Evolutionary conservation across 768 basidiomycete genomes (phyloP), one percentile per base, ranked within the genome.

Genomic region (Lyophyllum shimeji): DNA sequence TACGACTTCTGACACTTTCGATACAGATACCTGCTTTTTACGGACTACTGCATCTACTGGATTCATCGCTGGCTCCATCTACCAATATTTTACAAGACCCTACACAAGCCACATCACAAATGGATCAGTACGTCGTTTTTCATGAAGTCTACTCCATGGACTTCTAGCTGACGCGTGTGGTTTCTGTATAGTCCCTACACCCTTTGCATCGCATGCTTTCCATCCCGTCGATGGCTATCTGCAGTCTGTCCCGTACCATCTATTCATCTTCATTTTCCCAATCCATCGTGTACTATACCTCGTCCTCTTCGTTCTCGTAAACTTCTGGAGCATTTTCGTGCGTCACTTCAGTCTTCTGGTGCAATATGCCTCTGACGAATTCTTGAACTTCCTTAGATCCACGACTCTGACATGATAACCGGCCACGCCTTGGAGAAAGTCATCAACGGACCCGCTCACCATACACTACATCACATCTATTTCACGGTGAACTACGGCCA

Each of bases 31-130:
- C 67, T 95, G 56, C 59, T 89, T 18, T 91, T 93, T 71, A 99
- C 96, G 17, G 97, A 99, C 72, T 91, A 93, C 63, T 77, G 81
- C 64, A 92, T 99, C 60, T 99, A 99, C 70, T 98, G 95, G 95
- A 78, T 96, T n/a, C 97, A 99, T 67, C 86, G 97, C 23, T 79
- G 81, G 73, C 77, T 96, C 53, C 97, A 99, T 68, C 76, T 88
- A 56, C 96, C 96, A 1, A 52, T 78, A 37, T 62, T 97, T 55
- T 99, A 99, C 80, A 98, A 96, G 69, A 74, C 79, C 54, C 64
- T 99, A 45, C 97, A 99, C 73, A 99, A 99, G 71, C 95, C 96
- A 1, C 97, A 99, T 70, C 97, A 99, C 81, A 95, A 92, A 73
- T 99, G 97, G 97, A 78, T 98, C 60, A 85, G 95, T 96, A 70